phyloP scores from a whole-genome alignment of 2,329 filamentous ascomycete species.

The Arachnomyces sp. region DNA sequence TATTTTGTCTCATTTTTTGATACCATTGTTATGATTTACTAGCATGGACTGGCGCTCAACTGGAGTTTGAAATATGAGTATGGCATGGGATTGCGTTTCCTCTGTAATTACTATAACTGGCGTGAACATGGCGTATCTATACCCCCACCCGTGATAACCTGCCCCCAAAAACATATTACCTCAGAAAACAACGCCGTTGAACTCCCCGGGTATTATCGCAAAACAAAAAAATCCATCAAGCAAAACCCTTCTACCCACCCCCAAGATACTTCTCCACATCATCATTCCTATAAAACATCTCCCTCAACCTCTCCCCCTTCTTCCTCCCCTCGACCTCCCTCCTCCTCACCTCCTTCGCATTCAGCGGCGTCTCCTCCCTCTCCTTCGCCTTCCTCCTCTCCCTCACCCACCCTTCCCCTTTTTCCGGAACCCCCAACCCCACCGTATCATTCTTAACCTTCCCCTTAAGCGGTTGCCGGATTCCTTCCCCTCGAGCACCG shows the following conservation, averaged over 20 bases:
- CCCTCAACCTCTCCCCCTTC: slow-evolving; percentile 55
- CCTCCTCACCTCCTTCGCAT: slow-evolving; percentile 62
- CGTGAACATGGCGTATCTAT: too few species aligned
- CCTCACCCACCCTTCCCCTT: slow-evolving; percentile 20
- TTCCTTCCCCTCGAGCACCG: slow-evolving; percentile 61
- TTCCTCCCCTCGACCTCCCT: slow-evolving; percentile 54
- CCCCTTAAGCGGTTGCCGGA: slow-evolving; percentile 65
- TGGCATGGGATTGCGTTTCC: too few species aligned
- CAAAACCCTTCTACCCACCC: slow-evolving; percentile 6
- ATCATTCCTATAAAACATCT: slow-evolving; percentile 65
- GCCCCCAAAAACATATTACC: too few species aligned
- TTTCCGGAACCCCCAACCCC: slow-evolving; percentile 53
- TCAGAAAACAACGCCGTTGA: neutral
- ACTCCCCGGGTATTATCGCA: neutral
- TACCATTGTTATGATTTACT: too few species aligned
- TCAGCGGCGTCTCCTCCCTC: slow-evolving; percentile 46
- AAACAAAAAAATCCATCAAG: neutral
- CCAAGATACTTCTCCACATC: slow-evolving; percentile 69
- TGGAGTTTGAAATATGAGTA: too few species aligned
- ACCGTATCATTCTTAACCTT: slow-evolving; percentile 64
- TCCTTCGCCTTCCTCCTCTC: slow-evolving; percentile 24
- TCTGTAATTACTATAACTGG: too few species aligned
- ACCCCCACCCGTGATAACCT: too few species aligned
- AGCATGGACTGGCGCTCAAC: too few species aligned
- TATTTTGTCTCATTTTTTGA: too few species aligned